Evolutionary conservation across 257 asterid genomes (phyloP).

Genomic region (Ocimum tenuiflorum): DNA sequence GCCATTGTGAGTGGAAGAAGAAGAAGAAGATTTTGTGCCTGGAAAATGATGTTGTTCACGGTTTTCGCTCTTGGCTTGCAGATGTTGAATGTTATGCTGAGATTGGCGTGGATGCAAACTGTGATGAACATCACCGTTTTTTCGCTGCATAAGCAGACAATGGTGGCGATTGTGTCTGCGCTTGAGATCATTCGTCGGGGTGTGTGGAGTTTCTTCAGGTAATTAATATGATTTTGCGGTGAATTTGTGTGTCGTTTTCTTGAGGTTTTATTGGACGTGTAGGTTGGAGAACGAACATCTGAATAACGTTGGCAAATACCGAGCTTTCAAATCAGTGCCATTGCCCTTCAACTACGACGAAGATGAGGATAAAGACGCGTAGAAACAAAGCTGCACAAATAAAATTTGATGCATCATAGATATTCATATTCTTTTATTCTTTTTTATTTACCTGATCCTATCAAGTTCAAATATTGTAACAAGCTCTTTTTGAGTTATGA

Average conservation of each 20-base stretch:
- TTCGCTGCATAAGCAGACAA: constrained; percentile 37
- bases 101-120: constrained; percentile 70
- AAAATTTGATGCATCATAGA: no score
- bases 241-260: no score
- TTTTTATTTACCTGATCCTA: no score
- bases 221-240: neutral
- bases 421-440: no score
- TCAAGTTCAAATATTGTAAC: no score
- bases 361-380: neutral
- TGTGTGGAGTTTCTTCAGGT: constrained; percentile 67
- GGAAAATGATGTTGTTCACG: neutral
- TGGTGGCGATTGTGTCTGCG: constrained; percentile 37
- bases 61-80: constrained; percentile 6
- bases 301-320: constrained; percentile 60
- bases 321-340: constrained; percentile 69
- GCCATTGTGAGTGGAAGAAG: constrained; percentile 45
- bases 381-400: neutral
- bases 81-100: constrained; percentile 44
- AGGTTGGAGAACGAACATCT: constrained; percentile 75
- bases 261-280: neutral
- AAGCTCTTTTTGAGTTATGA: no score
- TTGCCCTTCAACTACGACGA: constrained; percentile 45
- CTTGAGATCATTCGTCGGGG: constrained; percentile 67
- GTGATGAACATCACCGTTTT: constrained; percentile 36
- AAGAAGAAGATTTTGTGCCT: neutral